Base-by-base conservation (phyloP, 345 rosid species). In the Garcia nutans region DNA sequence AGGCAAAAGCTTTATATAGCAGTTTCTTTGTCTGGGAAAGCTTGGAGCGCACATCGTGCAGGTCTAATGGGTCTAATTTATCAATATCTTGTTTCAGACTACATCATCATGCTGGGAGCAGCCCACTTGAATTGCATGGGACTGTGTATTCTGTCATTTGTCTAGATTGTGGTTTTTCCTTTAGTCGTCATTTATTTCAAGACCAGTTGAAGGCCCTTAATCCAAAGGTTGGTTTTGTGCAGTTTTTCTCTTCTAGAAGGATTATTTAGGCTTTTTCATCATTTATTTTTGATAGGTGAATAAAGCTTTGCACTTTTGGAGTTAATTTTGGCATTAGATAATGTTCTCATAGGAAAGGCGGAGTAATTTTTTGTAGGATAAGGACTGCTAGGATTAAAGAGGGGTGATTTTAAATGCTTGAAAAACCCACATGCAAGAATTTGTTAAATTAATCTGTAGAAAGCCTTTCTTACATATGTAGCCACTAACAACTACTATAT, bases 91-190 rank as follows among this genome's bases (percentile, higher is more conserved):
- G 17, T 75, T 76, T 60, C 84, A 91, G 97, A 82, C 69, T 95
- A 85, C 97, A 93, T 76, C 97, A 95, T 83, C 92, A 86, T 82
- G 97, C 97, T 74, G 97, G 99, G 69, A 91, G 94, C 86, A 79
- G 82, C 76, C 97, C 97, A 5, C 89, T 95, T 66, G 97, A 95
- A 79, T 70, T 95, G 81, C 99, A 95, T 61, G 96, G 97, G 55
- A 91, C 97, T 11, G 97, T 90, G 20, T 93, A 92, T 80, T 78
- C 87, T 71, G 97, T 93, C 74, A 74, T 81, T 44, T 92, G 96
- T 85, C 83, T 95, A 68, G 93, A 91, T 37, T 92, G 97, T 44
- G 89, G 93, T 55, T 87, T 78, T 84, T 91, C 96, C 31, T 75
- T 87, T 76, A 52, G 77, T 61, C 86, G 96, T 37, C 76, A 84